A percentile compares a stretch with the other conserved stretches of the same genome.
These are phyloP conservation scores for Lumnitzera littorea DNA, from an alignment of 345 rosid genomes.

Conservation along the genomic window DNA sequence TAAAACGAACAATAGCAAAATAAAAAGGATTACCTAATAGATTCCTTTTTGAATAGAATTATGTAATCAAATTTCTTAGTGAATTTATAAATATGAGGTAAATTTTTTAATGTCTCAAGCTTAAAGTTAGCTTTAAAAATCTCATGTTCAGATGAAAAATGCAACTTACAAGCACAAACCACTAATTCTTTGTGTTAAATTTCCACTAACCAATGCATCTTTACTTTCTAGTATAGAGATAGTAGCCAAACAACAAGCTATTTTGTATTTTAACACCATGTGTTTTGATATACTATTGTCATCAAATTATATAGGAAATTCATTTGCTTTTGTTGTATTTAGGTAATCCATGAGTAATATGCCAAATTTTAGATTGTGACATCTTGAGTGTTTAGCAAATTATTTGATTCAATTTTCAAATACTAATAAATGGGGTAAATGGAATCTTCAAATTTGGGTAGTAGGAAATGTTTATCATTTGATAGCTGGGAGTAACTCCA, in stretches of 20 bases:
- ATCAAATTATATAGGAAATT: constrained; percentile 41
- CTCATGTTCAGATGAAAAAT: constrained; percentile 70
- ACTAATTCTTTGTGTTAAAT: constrained; percentile 65
- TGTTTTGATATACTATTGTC: constrained; percentile 41
- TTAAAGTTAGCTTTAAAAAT: constrained; percentile 57
- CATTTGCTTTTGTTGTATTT: constrained; percentile 67
- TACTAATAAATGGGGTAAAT: constrained; percentile 80
- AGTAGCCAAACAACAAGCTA: constrained; percentile 90
- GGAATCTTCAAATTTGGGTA: constrained; percentile 97
- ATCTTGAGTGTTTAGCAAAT: neutral
- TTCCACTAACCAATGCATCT: constrained; percentile 58
- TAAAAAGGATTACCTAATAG: no score
- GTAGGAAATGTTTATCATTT: constrained; percentile 71
- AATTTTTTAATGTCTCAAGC: constrained; percentile 59
- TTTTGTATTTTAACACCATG: constrained; percentile 63
- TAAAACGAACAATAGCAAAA: no score
- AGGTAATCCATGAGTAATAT: constrained; percentile 51
- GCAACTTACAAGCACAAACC: constrained; percentile 53
- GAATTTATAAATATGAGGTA: no score
- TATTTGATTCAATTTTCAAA: constrained; percentile 6
- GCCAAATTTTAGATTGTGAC: neutral
- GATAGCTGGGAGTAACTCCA: constrained; percentile 78
- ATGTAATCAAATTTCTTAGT: no score
- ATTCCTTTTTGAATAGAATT: no score
- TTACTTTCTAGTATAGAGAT: constrained; percentile 95